Evolutionary conservation across 2,329 filamentous ascomycete species (phyloP).

Genomic region (Xylariaceae sp.): DNA sequence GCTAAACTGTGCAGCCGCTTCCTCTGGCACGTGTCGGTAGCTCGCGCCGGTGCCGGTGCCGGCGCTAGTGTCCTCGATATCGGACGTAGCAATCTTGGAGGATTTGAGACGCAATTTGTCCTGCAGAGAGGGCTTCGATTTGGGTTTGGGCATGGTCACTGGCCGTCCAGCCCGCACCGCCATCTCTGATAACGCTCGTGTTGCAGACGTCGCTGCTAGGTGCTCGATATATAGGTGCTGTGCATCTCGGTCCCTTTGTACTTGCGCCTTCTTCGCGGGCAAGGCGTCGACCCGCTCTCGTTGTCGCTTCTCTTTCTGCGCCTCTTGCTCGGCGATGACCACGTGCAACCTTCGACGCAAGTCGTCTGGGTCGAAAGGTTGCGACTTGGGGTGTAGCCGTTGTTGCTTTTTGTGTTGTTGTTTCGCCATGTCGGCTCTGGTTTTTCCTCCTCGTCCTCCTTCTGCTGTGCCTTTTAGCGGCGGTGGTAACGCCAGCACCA

Average conservation of each 20-base stretch:
- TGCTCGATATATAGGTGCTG: slow-evolving; percentile 21
- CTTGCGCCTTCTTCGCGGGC: slow-evolving; percentile 23
- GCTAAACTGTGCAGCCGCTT: slow-evolving; percentile 62
- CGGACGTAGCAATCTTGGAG: slow-evolving; percentile 6
- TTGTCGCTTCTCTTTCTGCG: slow-evolving; percentile 46
- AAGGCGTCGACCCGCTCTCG: slow-evolving; percentile 39
- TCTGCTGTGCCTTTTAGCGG: slow-evolving; percentile 9
- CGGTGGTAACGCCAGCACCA: slow-evolving; percentile 10
- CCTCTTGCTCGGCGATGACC: slow-evolving; percentile 59
- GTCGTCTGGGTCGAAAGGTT: slow-evolving; percentile 61
- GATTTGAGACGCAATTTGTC: slow-evolving; percentile 32
- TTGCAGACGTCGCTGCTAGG: background rate
- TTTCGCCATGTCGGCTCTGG: slow-evolving; percentile 14
- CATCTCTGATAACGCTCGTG: slow-evolving; percentile 9
- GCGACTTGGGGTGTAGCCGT: slow-evolving; percentile 34
- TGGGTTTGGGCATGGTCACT: slow-evolving; percentile 12
- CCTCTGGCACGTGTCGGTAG: slow-evolving; percentile 60
- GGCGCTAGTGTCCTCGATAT: background rate
- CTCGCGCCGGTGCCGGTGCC: slow-evolving; percentile 1
- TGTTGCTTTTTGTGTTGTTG: slow-evolving; percentile 17
- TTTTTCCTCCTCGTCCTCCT: slow-evolving; percentile 18
- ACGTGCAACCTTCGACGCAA: slow-evolving; percentile 58
- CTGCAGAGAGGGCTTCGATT: slow-evolving; percentile 28
- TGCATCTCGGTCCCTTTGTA: slow-evolving; percentile 18
- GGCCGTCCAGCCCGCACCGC: slow-evolving; percentile 2